Base-by-base conservation (phyloP, 2,329 filamentous ascomycete genomes). In the Rachicladosporium sp. region DNA sequence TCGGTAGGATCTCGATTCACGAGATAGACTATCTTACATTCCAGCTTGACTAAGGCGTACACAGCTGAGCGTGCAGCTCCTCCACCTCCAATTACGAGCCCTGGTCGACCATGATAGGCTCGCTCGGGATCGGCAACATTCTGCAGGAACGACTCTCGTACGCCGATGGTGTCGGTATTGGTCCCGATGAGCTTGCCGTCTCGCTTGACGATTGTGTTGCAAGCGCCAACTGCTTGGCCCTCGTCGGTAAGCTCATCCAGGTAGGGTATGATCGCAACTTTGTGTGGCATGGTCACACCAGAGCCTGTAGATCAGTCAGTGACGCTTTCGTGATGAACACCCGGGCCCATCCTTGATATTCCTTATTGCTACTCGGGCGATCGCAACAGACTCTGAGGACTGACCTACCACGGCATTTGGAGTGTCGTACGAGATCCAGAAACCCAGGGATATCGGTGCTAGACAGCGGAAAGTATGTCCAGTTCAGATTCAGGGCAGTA, bases 271-370 rank as follows among this genome's bases (percentile, higher is more conserved):
- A 89, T 85, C 50, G 76, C 69, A 19, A 89, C 74, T 60, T 91
- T 89, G 67, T 85, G 78, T 0, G 84, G 84, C 83, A 89, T 91
- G 12, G 83, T 89, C 30, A 89, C 77, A 3, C 80, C 76, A 13
- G 79, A 75, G 40, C 80, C 79, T 73, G 46, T 27, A 6, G 2
- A 8, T 7, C 23, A 27, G 23, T 27, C 23, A 27, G 23, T 19
- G 15, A 19, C 15, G 15, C 15, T 19, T 19, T 19, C 15, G 15
- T 19, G 15, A 19, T 19, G 15, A 19, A 19, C 15, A 19, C 15
- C 15, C 15, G 15, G 15, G 15, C 15, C 15, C 15, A 19, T 19
- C 15, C 15, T 19, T 19, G 15, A 19, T 19, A 19, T 19, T 19
- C 5, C 15, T 19, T 19, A 19, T 19, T 19, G 15, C 15, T 19